phyloP scores from a whole-genome alignment of 257 asterid species.

The Fraxinus quadrangulata region DNA sequence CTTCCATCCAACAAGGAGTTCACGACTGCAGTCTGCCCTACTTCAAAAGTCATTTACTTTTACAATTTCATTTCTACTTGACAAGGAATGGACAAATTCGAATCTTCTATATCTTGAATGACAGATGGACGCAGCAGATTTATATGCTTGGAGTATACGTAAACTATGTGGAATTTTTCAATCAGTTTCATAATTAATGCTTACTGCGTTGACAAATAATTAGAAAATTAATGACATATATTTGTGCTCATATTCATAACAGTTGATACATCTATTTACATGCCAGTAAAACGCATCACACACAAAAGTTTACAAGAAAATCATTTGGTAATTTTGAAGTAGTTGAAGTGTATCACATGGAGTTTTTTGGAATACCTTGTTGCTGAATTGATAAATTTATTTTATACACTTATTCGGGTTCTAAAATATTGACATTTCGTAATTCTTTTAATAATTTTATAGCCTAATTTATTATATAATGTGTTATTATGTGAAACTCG shows the following conservation, averaged over 20 bases:
- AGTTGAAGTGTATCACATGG: background rate
- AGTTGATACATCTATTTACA: background rate
- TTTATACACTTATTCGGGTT: too few species aligned
- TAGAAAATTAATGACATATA: background rate
- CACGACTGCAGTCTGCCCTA: background rate
- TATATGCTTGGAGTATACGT: background rate
- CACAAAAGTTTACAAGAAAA: background rate
- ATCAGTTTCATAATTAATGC: background rate
- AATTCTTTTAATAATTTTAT: too few species aligned
- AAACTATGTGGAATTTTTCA: background rate
- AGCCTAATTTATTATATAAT: too few species aligned
- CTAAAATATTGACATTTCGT: too few species aligned
- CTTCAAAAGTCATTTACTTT: background rate
- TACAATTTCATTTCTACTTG: background rate
- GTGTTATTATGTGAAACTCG: too few species aligned
- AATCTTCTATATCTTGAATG: background rate
- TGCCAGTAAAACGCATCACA: background rate
- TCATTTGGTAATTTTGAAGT: background rate
- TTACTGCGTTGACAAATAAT: background rate
- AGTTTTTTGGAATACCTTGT: background rate
- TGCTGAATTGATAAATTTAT: too few species aligned
- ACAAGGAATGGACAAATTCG: background rate
- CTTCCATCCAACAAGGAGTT: background rate
- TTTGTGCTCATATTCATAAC: background rate
- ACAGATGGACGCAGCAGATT: background rate